A percentile compares a stretch with the other conserved stretches of the same genome.
These are phyloP conservation scores for Ascochyta lentis DNA, from an alignment of 2,329 filamentous ascomycete genomes.

Conservation along the genomic window DNA sequence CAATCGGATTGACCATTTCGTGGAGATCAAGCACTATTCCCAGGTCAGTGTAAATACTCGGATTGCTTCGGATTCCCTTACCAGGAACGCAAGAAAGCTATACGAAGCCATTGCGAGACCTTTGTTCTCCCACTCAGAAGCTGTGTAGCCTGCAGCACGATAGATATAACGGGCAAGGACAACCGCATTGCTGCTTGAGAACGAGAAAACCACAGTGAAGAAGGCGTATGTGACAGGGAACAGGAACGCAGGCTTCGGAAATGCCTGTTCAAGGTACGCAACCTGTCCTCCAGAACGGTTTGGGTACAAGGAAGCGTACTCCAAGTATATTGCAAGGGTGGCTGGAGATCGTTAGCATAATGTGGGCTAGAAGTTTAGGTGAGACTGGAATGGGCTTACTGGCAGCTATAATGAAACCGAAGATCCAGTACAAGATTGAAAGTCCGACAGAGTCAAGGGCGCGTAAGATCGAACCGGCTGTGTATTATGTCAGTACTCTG, in stretches of 20 bases:
- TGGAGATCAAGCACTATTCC: conserved; percentile 31
- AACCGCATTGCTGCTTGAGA: conserved; percentile 40
- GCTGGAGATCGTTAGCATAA: conserved; percentile 18
- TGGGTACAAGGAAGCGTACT: conserved; percentile 38
- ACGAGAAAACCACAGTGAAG: conserved; percentile 38
- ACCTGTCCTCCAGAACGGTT: conserved; percentile 40
- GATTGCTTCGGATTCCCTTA: background rate
- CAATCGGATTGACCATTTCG: conserved; percentile 34
- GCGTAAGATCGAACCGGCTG: conserved; percentile 35
- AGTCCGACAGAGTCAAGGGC: conserved; percentile 37
- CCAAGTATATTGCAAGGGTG: conserved; percentile 35
- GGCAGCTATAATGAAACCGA: conserved; percentile 37
- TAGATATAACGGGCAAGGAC: conserved; percentile 42
- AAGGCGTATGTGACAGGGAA: conserved; percentile 42
- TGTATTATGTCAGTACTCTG: conserved; percentile 4
- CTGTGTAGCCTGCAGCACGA: conserved; percentile 32
- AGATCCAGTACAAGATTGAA: conserved; percentile 36
- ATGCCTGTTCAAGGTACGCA: conserved; percentile 41
- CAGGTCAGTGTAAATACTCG: background rate
- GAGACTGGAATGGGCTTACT: conserved; percentile 14
- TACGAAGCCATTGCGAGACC: conserved; percentile 38
- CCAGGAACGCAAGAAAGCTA: conserved; percentile 30
- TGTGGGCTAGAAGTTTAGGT: background rate
- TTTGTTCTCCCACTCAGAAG: conserved; percentile 39
- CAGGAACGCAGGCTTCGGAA: conserved; percentile 35